A percentile compares a stretch with the other conserved stretches of the same genome.
Conservation (phyloP, 2,329 filamentous ascomycete species). For the Ceratocystis variospora region DNA sequence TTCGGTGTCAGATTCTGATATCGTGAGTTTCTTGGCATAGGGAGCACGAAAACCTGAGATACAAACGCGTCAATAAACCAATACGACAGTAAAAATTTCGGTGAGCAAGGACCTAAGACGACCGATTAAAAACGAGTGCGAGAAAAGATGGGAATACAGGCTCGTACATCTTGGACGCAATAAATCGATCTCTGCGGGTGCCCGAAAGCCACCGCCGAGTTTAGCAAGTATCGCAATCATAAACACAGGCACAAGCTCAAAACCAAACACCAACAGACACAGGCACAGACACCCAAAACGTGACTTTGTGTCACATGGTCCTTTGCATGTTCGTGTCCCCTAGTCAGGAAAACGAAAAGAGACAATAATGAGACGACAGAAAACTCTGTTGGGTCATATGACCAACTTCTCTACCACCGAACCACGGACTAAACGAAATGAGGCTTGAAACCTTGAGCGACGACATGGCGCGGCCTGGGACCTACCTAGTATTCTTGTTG, state of each 20-base stretch:
- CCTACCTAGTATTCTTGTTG: not conserved
- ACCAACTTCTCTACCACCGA: constrained; percentile 6
- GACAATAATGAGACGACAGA: constrained; percentile 1
- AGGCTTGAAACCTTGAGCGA: constrained; percentile 7
- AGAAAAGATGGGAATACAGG: not conserved
- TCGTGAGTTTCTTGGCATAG: not conserved
- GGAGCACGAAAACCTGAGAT: not conserved
- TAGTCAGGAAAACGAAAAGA: not conserved
- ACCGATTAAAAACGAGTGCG: not conserved
- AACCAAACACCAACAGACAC: not conserved
- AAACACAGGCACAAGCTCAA: not conserved
- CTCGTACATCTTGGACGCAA: not conserved
- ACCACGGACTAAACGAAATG: constrained; percentile 3
- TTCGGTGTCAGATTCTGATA: not conserved
- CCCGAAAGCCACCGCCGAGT: not conserved
- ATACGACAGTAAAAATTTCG: not conserved
- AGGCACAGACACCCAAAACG: constrained; percentile 1
- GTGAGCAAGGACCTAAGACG: not conserved
- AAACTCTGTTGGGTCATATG: constrained; percentile 11
- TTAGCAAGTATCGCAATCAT: not conserved
- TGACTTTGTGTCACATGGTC: constrained; percentile 2
- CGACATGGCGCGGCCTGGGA: not conserved
- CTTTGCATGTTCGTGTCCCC: not conserved
- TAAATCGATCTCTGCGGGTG: not conserved
- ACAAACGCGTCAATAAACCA: not conserved